phyloP scores from a whole-genome alignment of 768 basidiomycete genomes.

The Hirschioporus abietinus region DNA sequence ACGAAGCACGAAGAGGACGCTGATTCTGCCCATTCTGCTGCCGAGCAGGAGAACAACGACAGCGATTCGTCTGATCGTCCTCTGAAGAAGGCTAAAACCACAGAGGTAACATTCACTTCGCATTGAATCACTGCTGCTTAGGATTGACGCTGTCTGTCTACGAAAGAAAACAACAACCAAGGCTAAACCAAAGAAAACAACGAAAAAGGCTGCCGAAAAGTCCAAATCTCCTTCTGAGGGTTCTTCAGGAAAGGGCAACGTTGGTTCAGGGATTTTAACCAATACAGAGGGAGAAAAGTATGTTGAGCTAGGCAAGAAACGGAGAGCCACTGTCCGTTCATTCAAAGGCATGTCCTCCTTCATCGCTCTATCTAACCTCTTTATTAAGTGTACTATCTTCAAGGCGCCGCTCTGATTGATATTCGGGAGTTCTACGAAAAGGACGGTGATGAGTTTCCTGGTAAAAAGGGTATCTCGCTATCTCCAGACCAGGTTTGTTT shows the following conservation, averaged over 20 bases:
- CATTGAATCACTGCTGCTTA: background rate
- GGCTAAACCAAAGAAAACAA: background rate
- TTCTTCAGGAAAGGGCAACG: background rate
- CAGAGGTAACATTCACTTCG: background rate
- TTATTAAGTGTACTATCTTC: constrained; percentile 26
- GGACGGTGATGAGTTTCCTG: constrained; percentile 57
- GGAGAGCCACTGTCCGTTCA: constrained; percentile 50
- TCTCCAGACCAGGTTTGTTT: constrained; percentile 54
- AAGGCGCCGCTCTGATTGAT: constrained; percentile 53
- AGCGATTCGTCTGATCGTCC: background rate
- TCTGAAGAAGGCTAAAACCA: background rate
- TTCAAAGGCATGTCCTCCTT: constrained; percentile 36
- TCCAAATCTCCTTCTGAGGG: background rate
- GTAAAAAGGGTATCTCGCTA: constrained; percentile 77
- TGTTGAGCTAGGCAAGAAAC: constrained; percentile 67
- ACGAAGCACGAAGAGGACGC: background rate
- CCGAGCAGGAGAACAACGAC: background rate
- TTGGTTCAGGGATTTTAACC: background rate
- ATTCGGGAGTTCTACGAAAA: constrained; percentile 69
- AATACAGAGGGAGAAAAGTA: constrained; percentile 49
- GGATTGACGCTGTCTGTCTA: background rate
- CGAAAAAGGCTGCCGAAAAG: background rate
- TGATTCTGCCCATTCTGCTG: background rate
- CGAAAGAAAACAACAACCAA: background rate
- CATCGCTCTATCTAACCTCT: background rate